Evolutionary conservation across 2,329 filamentous ascomycete species (phyloP), one percentile per base, ranked within the genome.

Genomic region (Colletotrichum karsti): DNA sequence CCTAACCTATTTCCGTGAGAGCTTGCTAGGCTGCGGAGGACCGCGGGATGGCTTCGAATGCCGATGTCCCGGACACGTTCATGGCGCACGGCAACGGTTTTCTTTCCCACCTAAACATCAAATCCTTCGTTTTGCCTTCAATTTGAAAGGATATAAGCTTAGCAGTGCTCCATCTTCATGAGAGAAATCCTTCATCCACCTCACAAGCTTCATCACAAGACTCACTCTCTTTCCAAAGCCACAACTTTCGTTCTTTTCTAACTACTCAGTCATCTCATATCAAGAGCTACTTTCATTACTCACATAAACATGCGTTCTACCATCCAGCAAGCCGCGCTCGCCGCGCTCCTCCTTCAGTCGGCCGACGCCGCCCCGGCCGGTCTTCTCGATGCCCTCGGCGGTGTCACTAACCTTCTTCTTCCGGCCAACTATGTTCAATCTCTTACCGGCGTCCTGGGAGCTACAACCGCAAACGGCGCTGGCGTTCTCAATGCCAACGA

Each of bases 281-380:
- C 9, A 15, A 30, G 15, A 26, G n/a, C 28, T 33, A 30, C 50
- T 24, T 28, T 53, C 20, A 7, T 2, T 24, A 53, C n/a, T n/a
- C n/a, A n/a, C n/a, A 37, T 3, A 18, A 33, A 18, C 26, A 51
- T 51, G 50, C 50, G 15, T 28, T 51, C 54, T 33, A 24, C 35
- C 1, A 15, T 30, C 3, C 18, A 18, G 4, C 6, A 67, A 37
- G 18, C 53, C 22, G 53, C 51, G 26, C 35, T 58, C 1, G 13
- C 24, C 4, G 44, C 18, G 22, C 13, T 63, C 8, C 3, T 57
- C 18, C 26, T 67, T 8, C 42, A 46, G 1, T 53, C 53, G 5
- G 37, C 51, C 13, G 30, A 58, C 18, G 59, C 59, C 24, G 64
- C 64, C 3, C 64, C 64, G 6, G 37, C 51, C 18, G 59, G 59